Percentiles rank a stretch among this genome's conserved stretches.
Conservation (phyloP, 2,329 filamentous ascomycete species). For the Fusarium decemcellulare region DNA sequence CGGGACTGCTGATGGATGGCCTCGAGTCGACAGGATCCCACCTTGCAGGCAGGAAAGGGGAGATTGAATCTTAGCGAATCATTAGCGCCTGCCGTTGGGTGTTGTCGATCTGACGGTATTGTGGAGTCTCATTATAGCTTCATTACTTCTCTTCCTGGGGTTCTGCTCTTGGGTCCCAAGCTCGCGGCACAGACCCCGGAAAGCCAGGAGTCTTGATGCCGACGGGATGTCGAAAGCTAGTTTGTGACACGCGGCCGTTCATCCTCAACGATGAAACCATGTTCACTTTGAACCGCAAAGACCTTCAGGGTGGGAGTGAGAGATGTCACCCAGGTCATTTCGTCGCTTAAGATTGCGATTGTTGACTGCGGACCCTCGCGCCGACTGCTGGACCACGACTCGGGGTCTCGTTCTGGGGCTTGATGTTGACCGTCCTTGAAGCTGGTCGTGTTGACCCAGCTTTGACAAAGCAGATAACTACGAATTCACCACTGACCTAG, state of each 20-base stretch:
- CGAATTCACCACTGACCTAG: too few relatives aligned
- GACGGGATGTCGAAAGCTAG: neutral
- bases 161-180: neutral
- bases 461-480: neutral
- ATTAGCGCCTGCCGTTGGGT: neutral
- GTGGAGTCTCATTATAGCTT: slow-evolving; percentile 1
- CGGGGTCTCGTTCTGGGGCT: neutral
- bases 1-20: neutral
- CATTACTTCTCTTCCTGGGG: neutral
- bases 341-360: slow-evolving; percentile 5
- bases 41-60: slow-evolving; percentile 5
- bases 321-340: neutral
- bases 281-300: neutral
- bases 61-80: slow-evolving; percentile 7
- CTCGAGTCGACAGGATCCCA: neutral
- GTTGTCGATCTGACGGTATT: neutral
- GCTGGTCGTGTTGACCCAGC: neutral
- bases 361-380: neutral
- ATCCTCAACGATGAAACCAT: neutral
- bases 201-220: neutral
- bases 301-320: neutral
- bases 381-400: slow-evolving; percentile 3
- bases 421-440: neutral
- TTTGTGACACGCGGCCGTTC: too few relatives aligned
- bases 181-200: neutral